Evolutionary conservation across 2,329 filamentous ascomycete species (phyloP).

Genomic region (Nemania bipapillata): DNA sequence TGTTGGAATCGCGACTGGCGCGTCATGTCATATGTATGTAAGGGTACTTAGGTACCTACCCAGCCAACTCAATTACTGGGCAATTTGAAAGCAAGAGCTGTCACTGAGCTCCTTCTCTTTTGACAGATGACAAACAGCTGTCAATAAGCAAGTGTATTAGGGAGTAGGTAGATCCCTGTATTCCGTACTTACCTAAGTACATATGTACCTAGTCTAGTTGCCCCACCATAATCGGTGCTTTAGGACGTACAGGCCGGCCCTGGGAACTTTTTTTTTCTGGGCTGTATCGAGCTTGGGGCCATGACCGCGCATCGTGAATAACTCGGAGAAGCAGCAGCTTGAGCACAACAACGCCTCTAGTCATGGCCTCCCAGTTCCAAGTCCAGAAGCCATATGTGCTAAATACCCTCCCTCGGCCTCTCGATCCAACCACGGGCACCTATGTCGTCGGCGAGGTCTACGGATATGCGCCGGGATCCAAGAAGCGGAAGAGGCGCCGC

Average conservation of each 20-base stretch:
- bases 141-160: too few relatives aligned
- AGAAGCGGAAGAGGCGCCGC: slow-evolving; percentile 69
- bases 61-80: too few relatives aligned
- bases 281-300: slow-evolving; percentile 19
- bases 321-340: background rate
- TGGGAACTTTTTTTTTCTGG: slow-evolving; percentile 46
- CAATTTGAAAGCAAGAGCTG: too few relatives aligned
- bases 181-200: background rate
- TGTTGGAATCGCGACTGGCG: slow-evolving; percentile 32
- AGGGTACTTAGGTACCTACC: too few relatives aligned
- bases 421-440: slow-evolving; percentile 61
- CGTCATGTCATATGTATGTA: background rate
- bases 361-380: slow-evolving; percentile 69
- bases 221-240: slow-evolving; percentile 42
- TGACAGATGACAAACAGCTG: too few relatives aligned
- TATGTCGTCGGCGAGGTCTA: slow-evolving; percentile 71
- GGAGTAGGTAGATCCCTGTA: too few relatives aligned
- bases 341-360: slow-evolving; percentile 24
- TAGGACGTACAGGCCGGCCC: slow-evolving; percentile 31
- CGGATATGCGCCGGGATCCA: slow-evolving; percentile 66
- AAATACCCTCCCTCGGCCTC: slow-evolving; percentile 67
- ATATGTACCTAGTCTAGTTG: background rate
- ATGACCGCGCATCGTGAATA: slow-evolving; percentile 27
- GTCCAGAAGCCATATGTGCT: slow-evolving; percentile 73
- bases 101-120: too few relatives aligned